Evolutionary conservation across 1,284 basidiomycete species (phyloP), one percentile per base, ranked within the genome.

Genomic region (Ganoderma boninense): DNA sequence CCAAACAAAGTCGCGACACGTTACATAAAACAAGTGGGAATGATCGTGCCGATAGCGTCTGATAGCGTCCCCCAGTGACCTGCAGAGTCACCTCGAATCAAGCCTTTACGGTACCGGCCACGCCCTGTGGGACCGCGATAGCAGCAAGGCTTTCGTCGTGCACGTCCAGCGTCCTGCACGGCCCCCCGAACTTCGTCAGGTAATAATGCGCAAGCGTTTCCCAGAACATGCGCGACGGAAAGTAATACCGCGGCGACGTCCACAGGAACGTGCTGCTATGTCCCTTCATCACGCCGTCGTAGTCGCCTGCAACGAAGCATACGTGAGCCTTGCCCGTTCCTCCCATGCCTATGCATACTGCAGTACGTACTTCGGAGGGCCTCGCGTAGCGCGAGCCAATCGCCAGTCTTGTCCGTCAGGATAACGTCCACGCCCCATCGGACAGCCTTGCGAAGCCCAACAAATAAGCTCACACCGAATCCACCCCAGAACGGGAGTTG

Each of bases 341-440:
- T 40, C 44, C 52, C 66, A 23, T 54, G 42, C 11, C 11, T 16
- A 49, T 2, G 2, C 13, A 29, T n/a, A 57, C 7, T n/a, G n/a
- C 16, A 82, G 23, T 54, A 23, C 87, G 71, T 74, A 95, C 93
- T 83, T 76, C 85, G 81, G 65, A 97, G 84, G 54, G 89, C 87
- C 29, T 84, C 82, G 60, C 96, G 89, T 73, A 97, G 79, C 63
- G 90, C 87, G 43, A 97, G 84, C 90, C 95, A 96, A 4, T 86
- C 88, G 76, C 88, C 87, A 6, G 96, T 96, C 69, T 89, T 84
- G 74, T 99, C 97, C 5, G 96, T 97, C 73, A 99, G 88, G 74
- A 99, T 94, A 13, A 91, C 96, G 77, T 93, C 90, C 26, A 95
- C 94, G 71, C 90, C 95, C 97, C 97, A 98, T 74, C 96, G 86